These are phyloP conservation scores for Fomitiporia mediterranea DNA, from an alignment of 1,284 basidiomycete species.

Conservation along the genomic window DNA sequence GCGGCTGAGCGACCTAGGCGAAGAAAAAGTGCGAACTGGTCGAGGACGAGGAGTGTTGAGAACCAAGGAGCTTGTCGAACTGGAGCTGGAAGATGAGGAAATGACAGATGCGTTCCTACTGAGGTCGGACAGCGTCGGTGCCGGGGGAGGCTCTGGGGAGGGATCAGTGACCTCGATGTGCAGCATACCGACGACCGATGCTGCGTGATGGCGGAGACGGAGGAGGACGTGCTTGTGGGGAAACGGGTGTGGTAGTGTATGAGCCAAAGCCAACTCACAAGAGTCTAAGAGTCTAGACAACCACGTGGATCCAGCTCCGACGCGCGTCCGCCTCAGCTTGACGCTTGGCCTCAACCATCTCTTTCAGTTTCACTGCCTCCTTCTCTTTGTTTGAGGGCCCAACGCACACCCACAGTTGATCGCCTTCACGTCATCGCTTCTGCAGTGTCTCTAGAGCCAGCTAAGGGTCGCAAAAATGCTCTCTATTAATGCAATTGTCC, in stretches of 20 bases:
- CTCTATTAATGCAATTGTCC: not conserved
- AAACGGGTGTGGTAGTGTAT: not conserved
- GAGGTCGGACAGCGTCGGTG: conserved; percentile 53
- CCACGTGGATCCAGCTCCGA: conserved; percentile 1
- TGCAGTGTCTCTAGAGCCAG: too few relatives aligned
- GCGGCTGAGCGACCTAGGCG: conserved; percentile 55
- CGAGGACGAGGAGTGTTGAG: conserved; percentile 46
- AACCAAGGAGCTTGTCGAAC: conserved; percentile 41
- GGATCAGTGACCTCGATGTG: conserved; percentile 36
- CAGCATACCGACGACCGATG: conserved; percentile 33
- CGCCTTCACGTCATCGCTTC: not conserved
- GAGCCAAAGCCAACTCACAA: not conserved
- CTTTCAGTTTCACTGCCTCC: not conserved
- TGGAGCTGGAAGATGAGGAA: conserved; percentile 60
- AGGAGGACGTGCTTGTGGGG: not conserved
- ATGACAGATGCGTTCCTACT: conserved; percentile 75
- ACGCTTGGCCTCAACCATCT: not conserved
- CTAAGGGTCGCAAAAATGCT: too few relatives aligned
- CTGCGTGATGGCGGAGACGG: not conserved
- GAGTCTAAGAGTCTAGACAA: not conserved
- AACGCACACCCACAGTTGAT: too few relatives aligned
- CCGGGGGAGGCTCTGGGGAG: conserved; percentile 33
- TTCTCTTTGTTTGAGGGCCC: too few relatives aligned
- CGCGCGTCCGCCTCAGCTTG: not conserved
- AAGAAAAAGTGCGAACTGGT: conserved; percentile 62